Evolutionary conservation across 441 rosid species (phyloP).

Genomic region (Capsella rubella): DNA sequence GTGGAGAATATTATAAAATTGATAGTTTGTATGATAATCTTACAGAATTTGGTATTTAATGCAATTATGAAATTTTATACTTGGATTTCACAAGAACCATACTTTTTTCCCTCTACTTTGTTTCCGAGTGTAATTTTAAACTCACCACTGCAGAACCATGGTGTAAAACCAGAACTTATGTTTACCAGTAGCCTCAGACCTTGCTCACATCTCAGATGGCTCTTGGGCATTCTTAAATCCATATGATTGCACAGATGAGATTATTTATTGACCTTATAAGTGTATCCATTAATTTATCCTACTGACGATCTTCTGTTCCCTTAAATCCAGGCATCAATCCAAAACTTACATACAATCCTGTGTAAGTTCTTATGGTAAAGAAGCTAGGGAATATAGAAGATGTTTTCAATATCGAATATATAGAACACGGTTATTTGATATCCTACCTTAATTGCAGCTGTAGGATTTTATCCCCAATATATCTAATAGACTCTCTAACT

Average conservation of each 20-base stretch:
- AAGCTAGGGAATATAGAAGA: constrained; percentile 13
- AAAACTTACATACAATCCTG: constrained; percentile 61
- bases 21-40: no score
- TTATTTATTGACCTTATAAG: constrained; percentile 71
- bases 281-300: constrained; percentile 66
- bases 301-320: constrained; percentile 85
- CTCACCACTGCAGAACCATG: constrained; percentile 84
- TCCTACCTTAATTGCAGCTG: constrained; percentile 78
- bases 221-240: constrained; percentile 55
- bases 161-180: constrained; percentile 63
- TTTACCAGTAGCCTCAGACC: constrained; percentile 77
- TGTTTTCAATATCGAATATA: neutral
- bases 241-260: constrained; percentile 91
- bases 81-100: no score
- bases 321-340: constrained; percentile 92
- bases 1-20: no score
- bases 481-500: constrained; percentile 54
- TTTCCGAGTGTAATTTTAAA: no score
- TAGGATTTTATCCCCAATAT: constrained; percentile 75
- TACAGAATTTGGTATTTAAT: no score
- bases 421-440: constrained; percentile 22
- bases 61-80: no score
- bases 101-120: no score
- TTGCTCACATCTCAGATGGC: constrained; percentile 53
- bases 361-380: constrained; percentile 8